Percentiles rank a stretch among this genome's conserved stretches.
Evolutionary conservation across 768 basidiomycete species (phyloP).

Genomic region (Tulasnella sp.): DNA sequence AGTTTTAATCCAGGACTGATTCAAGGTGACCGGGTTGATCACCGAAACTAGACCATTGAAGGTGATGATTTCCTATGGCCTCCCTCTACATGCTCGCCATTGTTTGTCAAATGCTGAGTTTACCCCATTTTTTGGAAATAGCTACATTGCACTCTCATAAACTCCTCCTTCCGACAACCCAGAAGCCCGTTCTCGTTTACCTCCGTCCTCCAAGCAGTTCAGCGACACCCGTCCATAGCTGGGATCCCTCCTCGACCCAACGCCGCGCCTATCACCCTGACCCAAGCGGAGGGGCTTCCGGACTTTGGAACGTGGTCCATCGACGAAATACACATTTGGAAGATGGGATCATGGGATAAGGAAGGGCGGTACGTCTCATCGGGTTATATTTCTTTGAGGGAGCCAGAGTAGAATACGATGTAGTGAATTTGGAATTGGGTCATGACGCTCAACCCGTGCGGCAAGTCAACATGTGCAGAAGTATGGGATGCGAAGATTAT

Average conservation of each 20-base stretch:
- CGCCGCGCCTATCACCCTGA: neutral
- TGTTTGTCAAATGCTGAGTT: no score
- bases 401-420: no score
- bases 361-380: conserved; percentile 15
- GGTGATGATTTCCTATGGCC: neutral
- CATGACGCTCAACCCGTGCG: no score
- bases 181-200: conserved; percentile 13
- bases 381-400: conserved; percentile 6
- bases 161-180: conserved; percentile 12
- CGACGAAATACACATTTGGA: conserved; percentile 10
- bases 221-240: neutral
- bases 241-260: neutral
- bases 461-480: no score
- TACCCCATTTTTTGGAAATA: neutral
- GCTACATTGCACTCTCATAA: conserved; percentile 14
- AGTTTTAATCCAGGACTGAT: conserved; percentile 6
- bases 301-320: conserved; percentile 16
- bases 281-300: neutral
- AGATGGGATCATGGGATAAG: conserved; percentile 15
- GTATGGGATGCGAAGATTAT: no score
- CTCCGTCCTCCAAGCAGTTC: neutral
- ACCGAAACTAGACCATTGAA: conserved; percentile 10
- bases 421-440: no score
- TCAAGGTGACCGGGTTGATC: conserved; percentile 14
- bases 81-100: neutral